phyloP scores from a whole-genome alignment of 805 yeast species.

The Kodamaea laetipori region DNA sequence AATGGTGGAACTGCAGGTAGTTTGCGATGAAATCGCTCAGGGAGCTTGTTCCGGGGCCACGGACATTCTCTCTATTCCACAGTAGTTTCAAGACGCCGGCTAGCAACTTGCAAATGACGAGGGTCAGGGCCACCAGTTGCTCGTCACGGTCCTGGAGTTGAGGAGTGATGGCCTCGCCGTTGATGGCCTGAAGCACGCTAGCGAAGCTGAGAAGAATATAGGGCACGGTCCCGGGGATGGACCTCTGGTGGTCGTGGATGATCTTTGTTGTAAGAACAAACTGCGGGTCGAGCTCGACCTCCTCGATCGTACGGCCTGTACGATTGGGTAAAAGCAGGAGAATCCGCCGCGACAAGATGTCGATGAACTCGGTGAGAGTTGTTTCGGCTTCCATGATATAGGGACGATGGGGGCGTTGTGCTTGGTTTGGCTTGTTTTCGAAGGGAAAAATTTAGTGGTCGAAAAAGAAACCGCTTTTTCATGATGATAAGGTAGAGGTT shows the following conservation, averaged over 20 bases:
- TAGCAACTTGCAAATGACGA: slow-evolving; percentile 35
- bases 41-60: slow-evolving; percentile 8
- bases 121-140: slow-evolving; percentile 32
- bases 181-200: slow-evolving; percentile 25
- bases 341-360: slow-evolving; percentile 29
- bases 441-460: slow-evolving; percentile 4
- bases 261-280: slow-evolving; percentile 34
- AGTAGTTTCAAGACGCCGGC: slow-evolving; percentile 27
- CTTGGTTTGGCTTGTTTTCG: neutral
- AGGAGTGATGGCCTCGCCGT: slow-evolving; percentile 22
- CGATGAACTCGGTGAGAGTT: slow-evolving; percentile 21
- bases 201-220: slow-evolving; percentile 26
- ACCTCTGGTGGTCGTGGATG: slow-evolving; percentile 22
- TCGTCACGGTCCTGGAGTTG: slow-evolving; percentile 33
- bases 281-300: slow-evolving; percentile 45
- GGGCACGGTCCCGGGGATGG: slow-evolving; percentile 21
- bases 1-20: slow-evolving; percentile 32
- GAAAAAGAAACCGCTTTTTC: slow-evolving; percentile 1
- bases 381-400: neutral
- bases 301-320: slow-evolving; percentile 40
- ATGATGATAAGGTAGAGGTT: neutral
- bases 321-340: slow-evolving; percentile 39
- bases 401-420: too few species aligned
- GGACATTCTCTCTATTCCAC: slow-evolving; percentile 30
- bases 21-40: slow-evolving; percentile 15